Conservation (phyloP, 2,329 filamentous ascomycete species). For the Knufia fluminis region DNA sequence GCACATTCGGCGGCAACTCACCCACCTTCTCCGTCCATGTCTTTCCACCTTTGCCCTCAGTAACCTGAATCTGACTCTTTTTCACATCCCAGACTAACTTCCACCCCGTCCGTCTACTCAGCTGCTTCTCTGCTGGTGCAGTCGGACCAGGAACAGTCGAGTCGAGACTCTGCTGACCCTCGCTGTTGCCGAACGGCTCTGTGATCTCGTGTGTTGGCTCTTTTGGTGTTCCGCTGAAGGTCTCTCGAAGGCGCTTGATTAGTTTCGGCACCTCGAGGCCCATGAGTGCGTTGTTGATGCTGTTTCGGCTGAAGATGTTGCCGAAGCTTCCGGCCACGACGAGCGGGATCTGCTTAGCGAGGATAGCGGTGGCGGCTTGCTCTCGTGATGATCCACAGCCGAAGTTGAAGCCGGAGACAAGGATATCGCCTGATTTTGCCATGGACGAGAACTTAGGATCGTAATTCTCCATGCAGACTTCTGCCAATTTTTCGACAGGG, state of each 20-base stretch:
- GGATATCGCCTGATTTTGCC: conserved; percentile 63
- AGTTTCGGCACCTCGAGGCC: conserved; percentile 31
- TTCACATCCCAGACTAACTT: conserved; percentile 71
- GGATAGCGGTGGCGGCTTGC: conserved; percentile 78
- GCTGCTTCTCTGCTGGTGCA: conserved; percentile 41
- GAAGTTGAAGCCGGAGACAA: conserved; percentile 83
- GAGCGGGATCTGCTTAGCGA: conserved; percentile 70
- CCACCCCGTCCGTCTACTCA: conserved; percentile 73
- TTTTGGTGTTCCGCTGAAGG: conserved; percentile 36
- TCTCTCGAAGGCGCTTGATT: conserved; percentile 27
- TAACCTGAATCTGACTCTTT: conserved; percentile 59
- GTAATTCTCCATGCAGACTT: conserved; percentile 92
- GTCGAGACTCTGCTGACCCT: conserved; percentile 39
- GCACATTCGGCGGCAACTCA: conserved; percentile 74
- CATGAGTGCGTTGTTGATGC: conserved; percentile 34
- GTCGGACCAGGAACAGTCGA: conserved; percentile 38
- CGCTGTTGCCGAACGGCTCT: conserved; percentile 36
- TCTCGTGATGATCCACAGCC: conserved; percentile 74
- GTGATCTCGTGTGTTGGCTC: conserved; percentile 31
- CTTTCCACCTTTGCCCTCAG: conserved; percentile 57
- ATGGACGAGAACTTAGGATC: conserved; percentile 59
- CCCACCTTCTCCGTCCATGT: conserved; percentile 74
- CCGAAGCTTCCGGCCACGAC: conserved; percentile 73
- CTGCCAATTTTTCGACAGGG: conserved; percentile 66
- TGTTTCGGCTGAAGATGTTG: conserved; percentile 67